These are phyloP conservation scores for Microdochium paspali DNA, from an alignment of 2,329 filamentous ascomycete genomes.

Conservation along the genomic window DNA sequence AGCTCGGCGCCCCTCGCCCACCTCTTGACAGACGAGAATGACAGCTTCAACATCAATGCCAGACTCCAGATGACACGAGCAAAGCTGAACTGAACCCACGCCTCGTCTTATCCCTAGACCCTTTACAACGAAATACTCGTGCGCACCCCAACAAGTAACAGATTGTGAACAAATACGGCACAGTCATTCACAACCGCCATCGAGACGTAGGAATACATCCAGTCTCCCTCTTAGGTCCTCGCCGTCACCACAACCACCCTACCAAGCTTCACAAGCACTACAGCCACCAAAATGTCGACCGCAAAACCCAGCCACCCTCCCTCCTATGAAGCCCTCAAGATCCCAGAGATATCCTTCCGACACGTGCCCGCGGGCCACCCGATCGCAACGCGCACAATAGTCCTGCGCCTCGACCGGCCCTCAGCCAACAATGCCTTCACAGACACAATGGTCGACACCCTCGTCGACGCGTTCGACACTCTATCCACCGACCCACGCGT, in stretches of 20 bases:
- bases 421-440: constrained; percentile 62
- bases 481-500: constrained; percentile 45
- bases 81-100: no score
- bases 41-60: not conserved
- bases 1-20: constrained; percentile 1
- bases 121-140: no score
- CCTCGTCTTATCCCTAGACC: no score
- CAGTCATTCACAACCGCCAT: no score
- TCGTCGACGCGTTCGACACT: constrained; percentile 42
- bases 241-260: no score
- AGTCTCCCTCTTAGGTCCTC: no score
- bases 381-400: constrained; percentile 49
- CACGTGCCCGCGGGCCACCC: constrained; percentile 40
- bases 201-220: no score
- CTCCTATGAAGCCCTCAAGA: constrained; percentile 29
- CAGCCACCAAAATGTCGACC: not conserved
- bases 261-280: no score
- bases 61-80: no score
- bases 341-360: constrained; percentile 34
- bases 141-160: no score
- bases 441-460: constrained; percentile 49
- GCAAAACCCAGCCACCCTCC: constrained; percentile 7
- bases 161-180: no score
- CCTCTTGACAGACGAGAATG: no score
- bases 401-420: constrained; percentile 57